Evolutionary conservation across 2,329 filamentous ascomycete species (phyloP), one percentile per base, ranked within the genome.

Genomic region (Paecilomyces formosus): DNA sequence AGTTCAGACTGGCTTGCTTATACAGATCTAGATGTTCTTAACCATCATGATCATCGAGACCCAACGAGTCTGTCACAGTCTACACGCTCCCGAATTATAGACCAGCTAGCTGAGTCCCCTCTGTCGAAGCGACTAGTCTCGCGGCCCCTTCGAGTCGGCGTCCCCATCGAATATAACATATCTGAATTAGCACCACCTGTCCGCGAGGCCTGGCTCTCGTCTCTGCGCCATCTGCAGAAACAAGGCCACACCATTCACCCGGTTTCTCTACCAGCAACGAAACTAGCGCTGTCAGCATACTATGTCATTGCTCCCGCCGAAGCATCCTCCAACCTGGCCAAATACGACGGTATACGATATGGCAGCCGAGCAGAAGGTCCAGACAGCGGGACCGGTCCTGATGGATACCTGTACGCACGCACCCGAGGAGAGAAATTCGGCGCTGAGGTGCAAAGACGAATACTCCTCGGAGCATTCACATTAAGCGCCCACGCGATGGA

Each of bases 311-410:
- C 94, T 0, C 91, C 94, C 0, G 93, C 94, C 15, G 94, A 99
- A 75, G 94, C 94, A 3, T 91, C 91, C 1, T 97, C 93, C 15
- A 99, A 99, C 68, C 84, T 99, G 1, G 90, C 94, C 58, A 97
- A 96, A 72, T 99, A 97, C 72, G 95, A 99, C 67, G 94, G 94
- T 21, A 85, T 97, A n/a, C 88, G 94, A 11, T 99, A 96, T 74
- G 94, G 94, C 1, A 80, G 79, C 21, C 82, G 85, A 30, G 76
- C 72, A 1, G 72, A 76, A 9, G 68, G 68, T 9, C 63, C 69
- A n/a, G 85, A 84, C 58, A 78, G 81, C 5, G 79, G 78, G 11
- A 81, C 81, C 8, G 81, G 83, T n/a, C 50, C 64, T 8, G 68
- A 68, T 35, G 82, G 86, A 0, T 71, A 72, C 57, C 79, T 96